phyloP scores from a whole-genome alignment of 2,329 filamentous ascomycete species.

The Clonostachys solani region DNA sequence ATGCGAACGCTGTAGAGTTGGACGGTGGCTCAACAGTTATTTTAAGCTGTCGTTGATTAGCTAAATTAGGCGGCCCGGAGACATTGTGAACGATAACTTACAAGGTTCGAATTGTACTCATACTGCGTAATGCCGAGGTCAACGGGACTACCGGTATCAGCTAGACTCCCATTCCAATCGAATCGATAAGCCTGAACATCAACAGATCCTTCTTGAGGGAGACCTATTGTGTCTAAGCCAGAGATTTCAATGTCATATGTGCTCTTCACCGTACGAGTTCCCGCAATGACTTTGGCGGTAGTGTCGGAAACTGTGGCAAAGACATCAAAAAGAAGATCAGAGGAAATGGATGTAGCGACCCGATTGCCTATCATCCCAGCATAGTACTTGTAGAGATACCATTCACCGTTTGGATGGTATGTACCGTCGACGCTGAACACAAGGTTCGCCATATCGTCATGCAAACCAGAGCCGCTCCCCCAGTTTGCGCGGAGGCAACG shows the following conservation, averaged over 20 bases:
- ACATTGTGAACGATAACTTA: not conserved
- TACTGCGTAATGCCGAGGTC: constrained; percentile 1
- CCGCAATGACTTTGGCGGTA: constrained; percentile 2
- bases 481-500: constrained; percentile 39
- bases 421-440: constrained; percentile 1
- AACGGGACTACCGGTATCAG: constrained; percentile 1
- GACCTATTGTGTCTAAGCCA: constrained; percentile 1
- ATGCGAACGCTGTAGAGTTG: no score
- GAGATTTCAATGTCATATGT: constrained; percentile 1
- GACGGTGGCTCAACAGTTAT: no score
- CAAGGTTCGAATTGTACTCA: not conserved
- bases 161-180: constrained; percentile 1
- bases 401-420: constrained; percentile 4
- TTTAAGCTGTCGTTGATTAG: no score
- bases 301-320: constrained; percentile 1
- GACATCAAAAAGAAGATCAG: constrained; percentile 2
- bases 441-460: constrained; percentile 36
- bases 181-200: constrained; percentile 2
- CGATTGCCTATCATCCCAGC: constrained; percentile 1
- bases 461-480: constrained; percentile 29
- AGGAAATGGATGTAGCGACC: constrained; percentile 1
- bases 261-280: not conserved
- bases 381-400: constrained; percentile 6
- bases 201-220: constrained; percentile 1
- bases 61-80: no score